A percentile compares a stretch with the other conserved stretches of the same genome.
phyloP scores from a whole-genome alignment of 768 basidiomycete species.

The Boletus sp. region DNA sequence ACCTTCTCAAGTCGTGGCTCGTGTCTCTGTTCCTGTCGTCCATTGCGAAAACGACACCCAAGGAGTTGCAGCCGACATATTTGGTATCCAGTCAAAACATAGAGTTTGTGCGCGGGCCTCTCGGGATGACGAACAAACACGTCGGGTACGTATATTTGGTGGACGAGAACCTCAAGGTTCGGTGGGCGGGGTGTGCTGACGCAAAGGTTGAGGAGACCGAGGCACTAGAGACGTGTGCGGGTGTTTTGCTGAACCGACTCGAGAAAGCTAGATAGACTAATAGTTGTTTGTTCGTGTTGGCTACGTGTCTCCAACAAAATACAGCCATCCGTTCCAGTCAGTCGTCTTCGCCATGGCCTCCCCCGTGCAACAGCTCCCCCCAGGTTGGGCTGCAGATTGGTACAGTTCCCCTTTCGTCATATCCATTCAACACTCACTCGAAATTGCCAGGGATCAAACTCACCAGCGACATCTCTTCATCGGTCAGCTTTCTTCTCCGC shows the following conservation, averaged over 20 bases:
- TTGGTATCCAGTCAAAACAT: slow-evolving; percentile 81
- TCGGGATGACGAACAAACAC: slow-evolving; percentile 87
- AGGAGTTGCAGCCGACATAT: slow-evolving; percentile 65
- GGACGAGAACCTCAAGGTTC: slow-evolving; percentile 77
- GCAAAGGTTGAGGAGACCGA: slow-evolving; percentile 72
- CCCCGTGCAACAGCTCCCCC: slow-evolving; percentile 71
- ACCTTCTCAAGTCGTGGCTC: slow-evolving; percentile 86
- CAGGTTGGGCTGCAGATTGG: slow-evolving; percentile 95
- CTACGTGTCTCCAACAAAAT: slow-evolving; percentile 26
- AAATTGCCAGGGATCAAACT: slow-evolving; percentile 64
- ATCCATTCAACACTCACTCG: not conserved
- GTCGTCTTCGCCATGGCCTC: slow-evolving; percentile 41
- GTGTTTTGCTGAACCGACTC: slow-evolving; percentile 63
- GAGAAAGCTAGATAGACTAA: slow-evolving; percentile 27
- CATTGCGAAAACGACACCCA: slow-evolving; percentile 65
- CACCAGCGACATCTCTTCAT: slow-evolving; percentile 87
- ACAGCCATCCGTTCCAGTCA: not conserved
- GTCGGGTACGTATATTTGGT: slow-evolving; percentile 92
- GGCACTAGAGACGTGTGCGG: slow-evolving; percentile 65
- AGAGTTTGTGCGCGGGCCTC: slow-evolving; percentile 79
- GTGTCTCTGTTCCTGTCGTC: slow-evolving; percentile 81
- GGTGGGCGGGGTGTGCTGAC: slow-evolving; percentile 92
- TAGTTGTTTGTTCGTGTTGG: slow-evolving; percentile 31
- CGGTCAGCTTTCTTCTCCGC: slow-evolving; percentile 51
- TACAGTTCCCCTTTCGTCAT: slow-evolving; percentile 33